Evolutionary conservation across 2,329 filamentous ascomycete species (phyloP).

Genomic region (Colletotrichum kahawae): DNA sequence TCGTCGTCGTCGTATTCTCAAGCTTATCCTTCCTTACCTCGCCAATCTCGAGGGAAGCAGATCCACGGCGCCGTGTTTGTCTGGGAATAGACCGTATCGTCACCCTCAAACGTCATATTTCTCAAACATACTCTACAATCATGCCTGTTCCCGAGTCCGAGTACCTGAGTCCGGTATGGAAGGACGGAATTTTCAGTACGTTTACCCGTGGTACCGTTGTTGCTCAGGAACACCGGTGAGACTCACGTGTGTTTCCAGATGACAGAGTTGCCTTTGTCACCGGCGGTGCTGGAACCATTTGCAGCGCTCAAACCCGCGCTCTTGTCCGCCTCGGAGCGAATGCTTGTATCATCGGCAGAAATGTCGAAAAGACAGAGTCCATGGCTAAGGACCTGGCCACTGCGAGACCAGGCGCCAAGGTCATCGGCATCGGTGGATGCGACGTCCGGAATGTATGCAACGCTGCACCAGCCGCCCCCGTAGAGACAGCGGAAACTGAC

Average conservation of each 20-base stretch:
- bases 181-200: conserved; percentile 84
- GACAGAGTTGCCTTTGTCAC: conserved; percentile 94
- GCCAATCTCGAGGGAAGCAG: not conserved
- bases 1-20: not conserved
- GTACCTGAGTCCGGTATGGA: conserved; percentile 85
- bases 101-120: not conserved
- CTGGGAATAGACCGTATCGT: not conserved
- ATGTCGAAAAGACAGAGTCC: conserved; percentile 82
- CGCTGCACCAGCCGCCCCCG: not conserved
- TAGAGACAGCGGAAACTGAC: not conserved
- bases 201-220: not conserved
- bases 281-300: conserved; percentile 91
- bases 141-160: conserved; percentile 76
- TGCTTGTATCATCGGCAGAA: conserved; percentile 92
- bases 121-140: not conserved
- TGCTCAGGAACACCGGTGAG: conserved; percentile 6
- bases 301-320: conserved; percentile 90
- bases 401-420: conserved; percentile 77
- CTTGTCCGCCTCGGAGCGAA: conserved; percentile 90
- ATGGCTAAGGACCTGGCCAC: conserved; percentile 84
- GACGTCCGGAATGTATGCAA: conserved; percentile 73
- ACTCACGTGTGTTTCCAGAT: conserved; percentile 50
- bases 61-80: not conserved
- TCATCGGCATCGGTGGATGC: conserved; percentile 83
- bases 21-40: not conserved